A percentile compares a stretch with the other conserved stretches of the same genome.
Conservation (phyloP, 2,329 filamentous ascomycete species). For the Arthrobotrys iridis region DNA sequence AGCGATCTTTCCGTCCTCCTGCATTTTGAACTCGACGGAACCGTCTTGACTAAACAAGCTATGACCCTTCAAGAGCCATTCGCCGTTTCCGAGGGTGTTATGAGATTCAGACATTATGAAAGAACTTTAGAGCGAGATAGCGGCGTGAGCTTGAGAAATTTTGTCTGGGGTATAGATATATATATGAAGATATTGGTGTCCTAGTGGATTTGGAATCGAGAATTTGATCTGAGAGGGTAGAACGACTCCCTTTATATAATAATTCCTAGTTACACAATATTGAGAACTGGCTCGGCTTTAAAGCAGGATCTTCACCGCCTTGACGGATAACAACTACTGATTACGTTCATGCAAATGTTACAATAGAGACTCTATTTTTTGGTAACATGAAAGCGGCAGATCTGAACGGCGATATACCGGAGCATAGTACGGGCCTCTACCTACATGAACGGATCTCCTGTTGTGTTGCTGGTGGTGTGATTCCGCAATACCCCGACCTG, state of each 20-base stretch:
- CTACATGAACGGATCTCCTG: neutral
- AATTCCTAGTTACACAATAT: neutral
- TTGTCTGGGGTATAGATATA: neutral
- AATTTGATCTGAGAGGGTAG: neutral
- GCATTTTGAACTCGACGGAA: constrained; percentile 60
- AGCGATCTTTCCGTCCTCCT: constrained; percentile 60
- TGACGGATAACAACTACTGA: neutral
- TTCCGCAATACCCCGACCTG: neutral
- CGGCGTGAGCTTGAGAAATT: neutral
- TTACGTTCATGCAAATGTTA: neutral
- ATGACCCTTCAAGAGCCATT: constrained; percentile 59
- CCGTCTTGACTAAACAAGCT: constrained; percentile 60
- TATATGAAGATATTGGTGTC: neutral
- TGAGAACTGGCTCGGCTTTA: neutral
- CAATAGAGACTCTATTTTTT: neutral
- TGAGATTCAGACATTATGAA: constrained; percentile 30
- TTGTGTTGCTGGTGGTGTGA: neutral
- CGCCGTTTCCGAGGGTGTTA: constrained; percentile 60
- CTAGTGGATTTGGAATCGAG: neutral
- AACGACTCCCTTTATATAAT: constrained; percentile 5
- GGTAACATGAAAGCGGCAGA: neutral
- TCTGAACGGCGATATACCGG: neutral
- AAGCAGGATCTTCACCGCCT: neutral
- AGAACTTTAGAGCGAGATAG: neutral
- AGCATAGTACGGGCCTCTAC: neutral